A percentile compares a stretch with the other conserved stretches of the same genome.
These are phyloP conservation scores for Tetracladium setigerum DNA, from an alignment of 495 filamentous ascomycete genomes.

Conservation along the genomic window DNA sequence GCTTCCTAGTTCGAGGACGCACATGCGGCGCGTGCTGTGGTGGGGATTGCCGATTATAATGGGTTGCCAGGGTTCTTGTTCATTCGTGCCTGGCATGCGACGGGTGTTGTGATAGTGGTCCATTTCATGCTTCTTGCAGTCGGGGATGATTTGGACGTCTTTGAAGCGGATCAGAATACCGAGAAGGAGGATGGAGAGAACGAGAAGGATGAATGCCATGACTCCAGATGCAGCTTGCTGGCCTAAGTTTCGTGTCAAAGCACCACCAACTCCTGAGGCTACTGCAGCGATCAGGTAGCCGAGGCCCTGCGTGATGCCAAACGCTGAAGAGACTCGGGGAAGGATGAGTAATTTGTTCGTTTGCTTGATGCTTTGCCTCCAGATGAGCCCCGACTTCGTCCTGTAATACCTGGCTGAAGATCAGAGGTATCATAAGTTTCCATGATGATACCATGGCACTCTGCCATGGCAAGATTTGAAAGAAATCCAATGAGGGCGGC, in stretches of 20 bases:
- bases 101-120: slow-evolving; percentile 38
- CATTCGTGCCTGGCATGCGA: slow-evolving; percentile 28
- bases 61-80: slow-evolving; percentile 56
- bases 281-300: slow-evolving; percentile 58
- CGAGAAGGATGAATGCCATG: slow-evolving; percentile 52
- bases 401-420: slow-evolving; percentile 50
- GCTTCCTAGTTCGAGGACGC: slow-evolving; percentile 54
- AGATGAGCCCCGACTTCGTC: slow-evolving; percentile 38
- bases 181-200: slow-evolving; percentile 54
- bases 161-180: slow-evolving; percentile 53
- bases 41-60: slow-evolving; percentile 61
- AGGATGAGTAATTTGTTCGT: slow-evolving; percentile 58
- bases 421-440: slow-evolving; percentile 74
- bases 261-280: slow-evolving; percentile 54
- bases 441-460: slow-evolving; percentile 72
- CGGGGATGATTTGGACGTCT: slow-evolving; percentile 57
- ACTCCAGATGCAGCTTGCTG: slow-evolving; percentile 56
- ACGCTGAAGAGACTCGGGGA: slow-evolving; percentile 62
- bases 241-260: slow-evolving; percentile 52
- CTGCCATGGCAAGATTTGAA: slow-evolving; percentile 63
- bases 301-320: slow-evolving; percentile 59
- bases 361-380: slow-evolving; percentile 40
- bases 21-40: slow-evolving; percentile 57
- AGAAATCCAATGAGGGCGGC: slow-evolving; percentile 60
- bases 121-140: slow-evolving; percentile 42